Percentiles rank a stretch among this genome's conserved stretches.
These are phyloP conservation scores for Conringia planisiliqua DNA, from an alignment of 345 rosid genomes.

Conservation along the genomic window DNA sequence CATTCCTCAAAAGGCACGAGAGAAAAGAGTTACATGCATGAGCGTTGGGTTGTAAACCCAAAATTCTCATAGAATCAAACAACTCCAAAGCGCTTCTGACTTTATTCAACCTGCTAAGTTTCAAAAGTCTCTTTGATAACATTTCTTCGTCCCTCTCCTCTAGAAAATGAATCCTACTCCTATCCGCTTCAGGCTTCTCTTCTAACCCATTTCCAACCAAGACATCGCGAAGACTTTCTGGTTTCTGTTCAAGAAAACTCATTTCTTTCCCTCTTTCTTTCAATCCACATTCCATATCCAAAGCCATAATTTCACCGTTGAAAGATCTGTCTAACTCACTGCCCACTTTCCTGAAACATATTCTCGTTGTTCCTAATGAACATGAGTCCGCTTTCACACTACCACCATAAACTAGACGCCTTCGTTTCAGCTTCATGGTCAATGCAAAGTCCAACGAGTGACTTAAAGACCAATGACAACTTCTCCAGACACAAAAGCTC, in stretches of 20 bases:
- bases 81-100: conserved; percentile 62
- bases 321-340: neutral
- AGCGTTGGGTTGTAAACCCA: conserved; percentile 42
- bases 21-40: conserved; percentile 76
- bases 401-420: neutral
- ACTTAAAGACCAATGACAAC: neutral
- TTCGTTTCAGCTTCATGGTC: conserved; percentile 31
- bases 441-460: conserved; percentile 19
- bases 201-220: neutral
- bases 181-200: conserved; percentile 6
- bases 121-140: conserved; percentile 60
- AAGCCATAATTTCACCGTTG: conserved; percentile 1
- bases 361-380: neutral
- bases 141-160: conserved; percentile 65
- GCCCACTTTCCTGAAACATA: neutral
- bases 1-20: conserved; percentile 59
- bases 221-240: conserved; percentile 38
- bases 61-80: conserved; percentile 54
- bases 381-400: conserved; percentile 3
- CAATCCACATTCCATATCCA: neutral
- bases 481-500: neutral
- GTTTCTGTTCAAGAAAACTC: conserved; percentile 8
- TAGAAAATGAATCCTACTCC: conserved; percentile 44
- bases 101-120: conserved; percentile 73
- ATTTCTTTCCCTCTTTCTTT: conserved; percentile 21